Base-by-base conservation (phyloP, 2,329 filamentous ascomycete species). In the Sporothrix brunneoviolacea region DNA sequence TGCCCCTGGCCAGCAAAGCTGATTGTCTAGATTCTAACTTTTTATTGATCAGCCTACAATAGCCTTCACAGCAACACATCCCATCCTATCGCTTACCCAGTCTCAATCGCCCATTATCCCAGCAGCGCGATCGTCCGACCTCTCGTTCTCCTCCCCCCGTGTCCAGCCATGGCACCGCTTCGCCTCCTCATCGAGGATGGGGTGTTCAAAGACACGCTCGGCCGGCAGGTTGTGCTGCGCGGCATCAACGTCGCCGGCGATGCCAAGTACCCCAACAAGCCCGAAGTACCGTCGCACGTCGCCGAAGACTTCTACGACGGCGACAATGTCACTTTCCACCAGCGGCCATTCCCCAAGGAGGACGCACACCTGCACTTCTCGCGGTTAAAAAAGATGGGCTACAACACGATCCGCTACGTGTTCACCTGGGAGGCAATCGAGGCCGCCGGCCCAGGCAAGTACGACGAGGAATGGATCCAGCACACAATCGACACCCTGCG, bases 341-440 rank as follows among this genome's bases (percentile, higher is more conserved):
- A 83, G 53, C 80, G 91, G 2, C 93, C 93, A 0, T 98, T 98
- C 59, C 74, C 84, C 4, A 76, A 88, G 42, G 81, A 88, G 44
- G 88, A 96, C 58, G 89, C 93, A 1, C 84, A 88, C 60, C 74
- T 79, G 15, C 93, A 98, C 66, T 96, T 98, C 66, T 79, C 87
- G 12, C 80, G 91, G 38, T 70, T 98, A 57, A 88, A 85, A 61
- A 84, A 86, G 61, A 95, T 85, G 74, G 93, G 93, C 13, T 98
- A 95, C 75, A 98, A 97, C 67, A 91, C 88, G 0, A 91, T 98
- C 58, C 81, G 93, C 63, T 98, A 98, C 68, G 75, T 98, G 59
- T 98, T 97, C 65, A 97, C 93, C 0, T 98, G 93, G 93, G 93
- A 98, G 68, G 91, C 93, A n/a, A 86, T 98, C 64, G 93, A 98